Conservation (phyloP, 2,329 filamentous ascomycete genomes). For the Talaromyces sp. region DNA sequence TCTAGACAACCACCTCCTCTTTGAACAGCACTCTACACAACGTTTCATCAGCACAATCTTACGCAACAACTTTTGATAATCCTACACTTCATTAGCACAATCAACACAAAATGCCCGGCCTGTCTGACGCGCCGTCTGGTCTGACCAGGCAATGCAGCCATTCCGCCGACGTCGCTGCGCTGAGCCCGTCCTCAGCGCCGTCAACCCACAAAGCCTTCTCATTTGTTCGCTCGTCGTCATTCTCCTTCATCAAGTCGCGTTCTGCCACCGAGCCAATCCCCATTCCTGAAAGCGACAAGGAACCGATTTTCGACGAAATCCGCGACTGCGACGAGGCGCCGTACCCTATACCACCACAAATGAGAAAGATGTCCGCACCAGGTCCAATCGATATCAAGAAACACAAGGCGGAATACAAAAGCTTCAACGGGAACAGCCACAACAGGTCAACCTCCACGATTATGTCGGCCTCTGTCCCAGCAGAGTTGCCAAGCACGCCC, state of each 20-base stretch:
- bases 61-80: background rate
- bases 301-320: constrained; percentile 18
- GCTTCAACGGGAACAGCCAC: background rate
- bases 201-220: constrained; percentile 15
- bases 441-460: background rate
- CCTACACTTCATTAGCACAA: background rate
- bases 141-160: constrained; percentile 15
- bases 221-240: constrained; percentile 13
- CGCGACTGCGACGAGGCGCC: constrained; percentile 18
- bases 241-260: constrained; percentile 4
- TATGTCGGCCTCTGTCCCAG: background rate
- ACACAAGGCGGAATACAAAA: constrained; percentile 12
- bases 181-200: constrained; percentile 12
- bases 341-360: constrained; percentile 12
- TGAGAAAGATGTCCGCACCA: background rate
- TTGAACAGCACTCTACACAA: background rate
- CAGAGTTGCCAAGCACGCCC: background rate
- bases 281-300: constrained; percentile 17
- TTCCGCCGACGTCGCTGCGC: constrained; percentile 5
- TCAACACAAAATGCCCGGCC: constrained; percentile 6
- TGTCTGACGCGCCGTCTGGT: constrained; percentile 1
- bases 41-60: background rate
- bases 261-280: background rate
- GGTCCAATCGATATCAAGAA: constrained; percentile 3
- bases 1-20: background rate